phyloP scores from a whole-genome alignment of 129 eudicot species.

The Artemisia tridentata region DNA sequence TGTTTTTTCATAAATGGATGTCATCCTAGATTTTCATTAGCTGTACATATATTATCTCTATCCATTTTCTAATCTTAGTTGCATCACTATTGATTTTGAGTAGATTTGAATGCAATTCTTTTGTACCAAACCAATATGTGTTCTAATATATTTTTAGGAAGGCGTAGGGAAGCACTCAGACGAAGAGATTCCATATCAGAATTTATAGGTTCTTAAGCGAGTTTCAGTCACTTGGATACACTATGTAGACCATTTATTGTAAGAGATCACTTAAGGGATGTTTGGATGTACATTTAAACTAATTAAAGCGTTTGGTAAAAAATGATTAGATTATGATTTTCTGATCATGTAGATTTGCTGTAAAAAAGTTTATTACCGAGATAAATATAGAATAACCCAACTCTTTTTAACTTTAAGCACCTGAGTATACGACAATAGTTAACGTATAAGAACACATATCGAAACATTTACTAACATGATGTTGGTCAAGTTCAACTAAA shows the following conservation, averaged over 20 bases:
- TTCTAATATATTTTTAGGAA: slow-evolving; percentile 26
- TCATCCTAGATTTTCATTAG: slow-evolving; percentile 69
- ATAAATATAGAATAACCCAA: no score
- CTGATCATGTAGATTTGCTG: no score
- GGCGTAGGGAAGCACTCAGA: slow-evolving; percentile 12
- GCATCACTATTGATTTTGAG: slow-evolving; percentile 49
- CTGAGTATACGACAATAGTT: not conserved
- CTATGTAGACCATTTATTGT: no score
- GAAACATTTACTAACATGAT: slow-evolving; percentile 9
- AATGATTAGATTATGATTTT: no score
- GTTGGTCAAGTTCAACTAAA: slow-evolving; percentile 20
- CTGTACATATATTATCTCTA: slow-evolving; percentile 41
- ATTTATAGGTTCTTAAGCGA: no score
- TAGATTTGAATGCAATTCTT: slow-evolving; percentile 35
- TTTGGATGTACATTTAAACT: no score
- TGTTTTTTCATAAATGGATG: slow-evolving; percentile 44
- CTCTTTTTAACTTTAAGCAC: not conserved
- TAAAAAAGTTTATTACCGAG: no score
- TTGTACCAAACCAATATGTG: slow-evolving; percentile 16
- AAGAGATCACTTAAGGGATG: no score
- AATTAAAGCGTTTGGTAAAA: no score
- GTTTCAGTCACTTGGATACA: no score
- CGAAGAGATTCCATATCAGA: no score
- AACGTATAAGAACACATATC: not conserved
- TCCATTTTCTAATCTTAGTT: slow-evolving; percentile 42